Evolutionary conservation across 345 rosid species (phyloP), one percentile per base, ranked within the genome.

Genomic region (Eucalyptus pauciflora): DNA sequence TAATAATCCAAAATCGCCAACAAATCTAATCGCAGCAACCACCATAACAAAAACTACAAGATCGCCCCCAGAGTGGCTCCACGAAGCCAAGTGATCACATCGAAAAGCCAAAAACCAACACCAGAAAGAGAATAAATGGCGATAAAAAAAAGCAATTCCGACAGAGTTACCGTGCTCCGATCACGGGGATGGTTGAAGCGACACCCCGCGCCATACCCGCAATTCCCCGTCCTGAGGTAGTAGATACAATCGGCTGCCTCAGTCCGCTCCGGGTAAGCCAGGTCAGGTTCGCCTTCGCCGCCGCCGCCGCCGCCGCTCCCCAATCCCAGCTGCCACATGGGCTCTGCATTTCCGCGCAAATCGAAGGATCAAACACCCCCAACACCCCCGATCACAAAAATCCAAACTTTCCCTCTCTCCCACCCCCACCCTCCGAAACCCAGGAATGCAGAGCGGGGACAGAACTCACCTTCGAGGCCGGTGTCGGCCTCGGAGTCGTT

Each of bases 181-280:
- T 97, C 96, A 79, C 93, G 97, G 54, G 99, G 99, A 90, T 98
- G 99, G 91, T 98, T 98, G 95, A 93, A 98, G 92, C 98, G 98
- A 94, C 99, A 98, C 92, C 97, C 93, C 1, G 94, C 86, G 46
- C 99, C 97, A 89, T 94, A 97, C 88, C 97, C 96, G 90, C 99
- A 98, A 88, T 85, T 87, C 90, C 99, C 99, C 56, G 99, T 97
- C 87, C 93, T 91, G 94, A 97, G 88, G 90, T 94, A 98, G 93
- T 95, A 94, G 16, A 93, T 93, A 94, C 99, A 98, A 93, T 96
- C 96, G 52, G 96, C 92, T 89, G 93, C 98, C 50, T 92, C 93
- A 14, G 97, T 96, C 91, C 97, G 91, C 88, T 95, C 99, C 83
- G 99, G 99, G 93, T 94, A 98, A 50, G 93, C 93, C 89, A 91